Base-by-base conservation (phyloP, 2,329 filamentous ascomycete species). In the Exophiala sideris region DNA sequence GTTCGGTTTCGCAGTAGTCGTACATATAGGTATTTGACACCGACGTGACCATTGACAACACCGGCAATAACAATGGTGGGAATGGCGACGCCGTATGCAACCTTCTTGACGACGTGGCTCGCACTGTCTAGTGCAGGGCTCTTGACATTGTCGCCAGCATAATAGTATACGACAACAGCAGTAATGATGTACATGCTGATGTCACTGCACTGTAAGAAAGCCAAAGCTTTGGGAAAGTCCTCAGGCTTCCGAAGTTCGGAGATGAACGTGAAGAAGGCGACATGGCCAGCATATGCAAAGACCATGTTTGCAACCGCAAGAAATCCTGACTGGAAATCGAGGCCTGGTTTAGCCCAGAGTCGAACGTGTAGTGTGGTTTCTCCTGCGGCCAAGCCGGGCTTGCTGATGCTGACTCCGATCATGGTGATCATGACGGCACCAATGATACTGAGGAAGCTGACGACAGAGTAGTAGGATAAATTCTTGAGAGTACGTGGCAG, bases 61-160 rank as follows among this genome's bases (percentile, higher is more conserved):
- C 86, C 86, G 0, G 85, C 84, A 47, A 89, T 82, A 47, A 89
- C 73, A 54, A 89, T 88, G 2, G 87, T 88, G 10, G 85, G 85
- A 1, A 86, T 75, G 0, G 86, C 86, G 54, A 89, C 74, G 20
- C 83, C 85, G 69, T 83, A 89, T 12, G 85, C 84, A 10, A 86
- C 72, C 65, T 87, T 87, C 20, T 79, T 76, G 50, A 88, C 71
- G 0, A 78, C 65, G 1, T 67, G 66, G 7, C 78, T 76, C 8
- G 85, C 80, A 0, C 85, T 87, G 12, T 84, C 81, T 1, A 90
- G 76, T 0, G 87, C 87, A 0, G 87, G 87, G 1, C 82, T 84
- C 1, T 77, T 74, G 1, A 89, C 85, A 9, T 74, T 68, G 1
- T 74, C 72, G 0, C 87, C 86, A 4, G 81, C 82, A 62, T 80